A percentile compares a stretch with the other conserved stretches of the same genome.
Evolutionary conservation across 2,329 filamentous ascomycete genomes (phyloP).

Genomic region (Penicillium oxalicum): DNA sequence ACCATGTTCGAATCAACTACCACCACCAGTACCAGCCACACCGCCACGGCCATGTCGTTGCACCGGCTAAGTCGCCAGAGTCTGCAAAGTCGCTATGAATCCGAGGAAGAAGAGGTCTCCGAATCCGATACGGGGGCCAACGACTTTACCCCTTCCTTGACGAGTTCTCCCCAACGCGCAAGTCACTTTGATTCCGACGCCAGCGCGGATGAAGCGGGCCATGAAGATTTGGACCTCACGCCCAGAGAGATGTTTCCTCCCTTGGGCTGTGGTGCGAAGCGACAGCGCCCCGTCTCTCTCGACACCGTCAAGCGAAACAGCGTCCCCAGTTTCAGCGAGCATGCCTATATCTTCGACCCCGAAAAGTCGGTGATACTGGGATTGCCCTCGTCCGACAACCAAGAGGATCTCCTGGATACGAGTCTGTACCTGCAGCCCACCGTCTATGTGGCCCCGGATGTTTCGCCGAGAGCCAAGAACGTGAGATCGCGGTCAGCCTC

Average conservation of each 20-base stretch:
- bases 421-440: conserved; percentile 26
- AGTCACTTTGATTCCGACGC: conserved; percentile 26
- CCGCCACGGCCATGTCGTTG: conserved; percentile 20
- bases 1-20: conserved; percentile 26
- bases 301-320: conserved; percentile 33
- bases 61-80: conserved; percentile 27
- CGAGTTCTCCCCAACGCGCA: conserved; percentile 22
- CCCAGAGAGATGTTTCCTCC: conserved; percentile 19
- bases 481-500: conserved; percentile 23
- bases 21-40: too few relatives aligned
- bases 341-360: conserved; percentile 28
- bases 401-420: conserved; percentile 23
- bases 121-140: conserved; percentile 32
- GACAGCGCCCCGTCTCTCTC: conserved; percentile 29
- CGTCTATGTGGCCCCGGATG: conserved; percentile 25
- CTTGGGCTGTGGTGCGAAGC: conserved; percentile 18
- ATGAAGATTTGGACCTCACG: conserved; percentile 20
- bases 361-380: conserved; percentile 31
- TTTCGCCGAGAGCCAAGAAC: conserved; percentile 10
- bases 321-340: conserved; percentile 25
- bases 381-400: conserved; percentile 26
- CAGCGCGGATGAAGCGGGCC: conserved; percentile 27
- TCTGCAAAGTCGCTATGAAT: conserved; percentile 33
- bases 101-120: conserved; percentile 36
- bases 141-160: conserved; percentile 28